Evolutionary conservation across 129 eudicot genomes (phyloP).

Genomic region (Arctium lappa): DNA sequence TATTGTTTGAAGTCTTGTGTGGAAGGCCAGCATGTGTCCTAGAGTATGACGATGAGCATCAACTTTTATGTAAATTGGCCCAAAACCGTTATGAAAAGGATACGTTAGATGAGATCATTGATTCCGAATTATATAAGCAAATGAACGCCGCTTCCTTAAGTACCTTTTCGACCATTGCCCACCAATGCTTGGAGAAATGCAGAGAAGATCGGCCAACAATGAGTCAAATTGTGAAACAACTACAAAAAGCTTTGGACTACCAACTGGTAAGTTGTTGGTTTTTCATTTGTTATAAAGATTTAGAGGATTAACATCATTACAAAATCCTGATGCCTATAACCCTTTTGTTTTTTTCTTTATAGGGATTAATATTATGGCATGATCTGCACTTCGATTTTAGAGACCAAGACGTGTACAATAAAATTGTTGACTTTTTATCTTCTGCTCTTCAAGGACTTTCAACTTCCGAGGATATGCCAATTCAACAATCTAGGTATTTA

Average conservation of each 20-base stretch:
- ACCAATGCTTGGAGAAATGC: background rate
- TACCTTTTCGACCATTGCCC: background rate
- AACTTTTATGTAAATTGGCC: background rate
- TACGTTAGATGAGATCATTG: background rate
- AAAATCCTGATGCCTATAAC: background rate
- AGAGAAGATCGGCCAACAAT: background rate
- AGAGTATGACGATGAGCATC: background rate
- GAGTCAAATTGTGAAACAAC: background rate
- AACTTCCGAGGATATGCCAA: background rate
- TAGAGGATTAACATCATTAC: background rate
- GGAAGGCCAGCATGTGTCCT: background rate
- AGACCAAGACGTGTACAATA: background rate
- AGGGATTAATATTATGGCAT: background rate
- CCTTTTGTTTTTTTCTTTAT: background rate
- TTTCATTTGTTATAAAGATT: too few relatives aligned
- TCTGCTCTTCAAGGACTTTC: background rate
- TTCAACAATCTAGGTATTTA: background rate
- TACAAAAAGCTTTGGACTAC: background rate
- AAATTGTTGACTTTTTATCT: background rate
- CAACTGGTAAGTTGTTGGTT: background rate
- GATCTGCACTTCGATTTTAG: background rate
- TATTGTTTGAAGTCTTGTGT: conserved; percentile 15
- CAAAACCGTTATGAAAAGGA: background rate
- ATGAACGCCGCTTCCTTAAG: background rate
- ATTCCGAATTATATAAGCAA: background rate